Evolutionary conservation across 2,329 filamentous ascomycete species (phyloP), one percentile per base, ranked within the genome.

Genomic region (Fusarium camptoceras): DNA sequence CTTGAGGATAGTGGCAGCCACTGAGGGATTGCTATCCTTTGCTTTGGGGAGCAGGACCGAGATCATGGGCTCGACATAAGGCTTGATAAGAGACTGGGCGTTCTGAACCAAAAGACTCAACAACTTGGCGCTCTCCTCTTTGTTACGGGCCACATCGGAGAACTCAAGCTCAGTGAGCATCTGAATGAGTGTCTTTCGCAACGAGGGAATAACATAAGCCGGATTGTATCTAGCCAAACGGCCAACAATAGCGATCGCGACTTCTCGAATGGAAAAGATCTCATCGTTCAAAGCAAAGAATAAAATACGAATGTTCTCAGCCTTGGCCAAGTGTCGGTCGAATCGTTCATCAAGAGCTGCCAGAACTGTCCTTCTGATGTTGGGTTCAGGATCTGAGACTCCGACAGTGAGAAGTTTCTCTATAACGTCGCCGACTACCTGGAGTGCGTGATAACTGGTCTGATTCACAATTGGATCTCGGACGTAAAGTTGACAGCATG

Each of bases 201-300:
- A 81, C 0, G 96, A 97, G 3, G 97, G 96, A 75, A 99, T 97
- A 72, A 99, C 94, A 80, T 99, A 99, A 61, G 97, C 97, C 2
- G 96, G 97, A 71, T 99, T 99, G 71, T 94, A 91, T 55, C 89
- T 88, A 1, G 96, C 97, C 59, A 99, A 84, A 15, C 97, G 93
- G 31, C 96, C 97, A 75, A 99, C 97, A 71, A 99, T 98, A 20
- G 93, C 92, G 76, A 99, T 98, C 11, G 96, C 93, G 28, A 96
- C 95, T 81, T 99, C 94, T 74, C 97, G 88, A 64, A 98, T 97
- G 4, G 90, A 86, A 71, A 98, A 99, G 3, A 94, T 88, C 77
- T 98, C 95, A 75, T 99, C 96, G 72, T 99, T 98, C 18, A 99
- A 87, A 1, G 96, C 95, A 64, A 98, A 91, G 80, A 99, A 98